phyloP scores from a whole-genome alignment of 176 grass and related monocot species.

The Raddia distichophylla region DNA sequence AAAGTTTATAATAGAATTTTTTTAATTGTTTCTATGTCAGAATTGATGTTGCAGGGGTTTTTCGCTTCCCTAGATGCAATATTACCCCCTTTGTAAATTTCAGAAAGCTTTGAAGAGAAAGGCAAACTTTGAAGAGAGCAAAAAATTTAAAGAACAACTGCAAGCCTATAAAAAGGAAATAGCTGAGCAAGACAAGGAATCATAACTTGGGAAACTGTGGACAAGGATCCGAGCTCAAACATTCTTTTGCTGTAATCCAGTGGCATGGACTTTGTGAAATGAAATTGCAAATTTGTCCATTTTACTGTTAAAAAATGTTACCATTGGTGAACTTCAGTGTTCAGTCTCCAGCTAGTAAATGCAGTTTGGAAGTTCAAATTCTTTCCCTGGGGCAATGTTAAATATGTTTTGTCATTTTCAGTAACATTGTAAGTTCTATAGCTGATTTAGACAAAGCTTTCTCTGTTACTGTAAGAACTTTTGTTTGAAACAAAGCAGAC shows the following conservation, averaged over 20 bases:
- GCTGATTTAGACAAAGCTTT: conserved; percentile 5
- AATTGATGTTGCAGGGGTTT: conserved; percentile 13
- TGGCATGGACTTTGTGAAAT: conserved; percentile 7
- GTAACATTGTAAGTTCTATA: background rate
- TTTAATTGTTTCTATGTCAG: conserved; percentile 1
- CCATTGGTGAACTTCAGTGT: conserved; percentile 16
- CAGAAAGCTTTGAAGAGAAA: conserved; percentile 94
- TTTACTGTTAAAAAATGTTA: conserved; percentile 1
- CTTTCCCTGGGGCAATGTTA: background rate
- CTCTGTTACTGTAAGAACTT: conserved; percentile 12
- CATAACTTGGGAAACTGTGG: conserved; percentile 13
- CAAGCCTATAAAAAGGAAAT: conserved; percentile 84
- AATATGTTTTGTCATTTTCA: background rate
- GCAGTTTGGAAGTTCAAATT: conserved; percentile 2
- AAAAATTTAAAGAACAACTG: conserved; percentile 82
- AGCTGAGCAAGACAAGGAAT: conserved; percentile 53
- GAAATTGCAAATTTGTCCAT: conserved; percentile 11
- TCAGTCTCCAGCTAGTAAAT: background rate
- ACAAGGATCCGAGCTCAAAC: conserved; percentile 5
- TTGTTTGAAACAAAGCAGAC: conserved; percentile 9
- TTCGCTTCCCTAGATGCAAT: conserved; percentile 7
- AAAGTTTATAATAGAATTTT: conserved; percentile 5
- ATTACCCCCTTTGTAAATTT: conserved; percentile 30
- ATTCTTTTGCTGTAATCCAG: conserved; percentile 6
- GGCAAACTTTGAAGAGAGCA: conserved; percentile 86